Evolutionary conservation across 352 stramenopile species (phyloP), one percentile per base, ranked within the genome.

Genomic region (Pythium rishiriense): DNA sequence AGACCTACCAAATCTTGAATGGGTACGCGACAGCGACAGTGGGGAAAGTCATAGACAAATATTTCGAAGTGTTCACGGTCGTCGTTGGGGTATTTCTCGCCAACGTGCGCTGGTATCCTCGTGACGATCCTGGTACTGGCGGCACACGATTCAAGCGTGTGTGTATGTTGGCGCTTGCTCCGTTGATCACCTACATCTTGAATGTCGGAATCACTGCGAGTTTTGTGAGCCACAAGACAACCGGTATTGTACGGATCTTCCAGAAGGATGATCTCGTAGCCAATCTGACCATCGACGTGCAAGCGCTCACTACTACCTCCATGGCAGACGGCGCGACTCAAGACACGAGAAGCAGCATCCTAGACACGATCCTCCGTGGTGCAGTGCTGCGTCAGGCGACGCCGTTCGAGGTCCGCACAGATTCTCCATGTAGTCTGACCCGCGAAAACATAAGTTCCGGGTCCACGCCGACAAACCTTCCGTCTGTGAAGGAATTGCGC

Each of bases 151-250:
- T 81, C 66, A 84, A 84, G 64, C 58, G 47, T 10, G 28, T 66
- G 7, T 50, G 60, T 14, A 49, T 81, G 2, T 75, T 68, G 54
- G 67, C 51, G 58, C 78, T 84, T 53, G 46, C 35, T 8, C 75
- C 73, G 6, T 39, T 70, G 29, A 62, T 81, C n/a, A 72, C 74
- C 62, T 84, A 71, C 62, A 39, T 80, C 14, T 24, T 84, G 21
- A 80, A 78, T 39, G 67, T 81, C n/a, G 73, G 68, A 4, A 68
- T 84, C 55, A 64, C 76, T 0, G 66, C 62, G 37, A 68, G 74
- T 64, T 81, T 76, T 37, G 73, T 82, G 57, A 68, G 77, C 26
- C 71, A 81, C 56, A 76, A 52, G 2, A 72, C 69, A 24, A 67
- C 69, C 0, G 68, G 71, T 0, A 48, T 79, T 14, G 51, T 66